phyloP scores from a whole-genome alignment of 2,329 filamentous ascomycete genomes.

The Monosporascus ibericus region DNA sequence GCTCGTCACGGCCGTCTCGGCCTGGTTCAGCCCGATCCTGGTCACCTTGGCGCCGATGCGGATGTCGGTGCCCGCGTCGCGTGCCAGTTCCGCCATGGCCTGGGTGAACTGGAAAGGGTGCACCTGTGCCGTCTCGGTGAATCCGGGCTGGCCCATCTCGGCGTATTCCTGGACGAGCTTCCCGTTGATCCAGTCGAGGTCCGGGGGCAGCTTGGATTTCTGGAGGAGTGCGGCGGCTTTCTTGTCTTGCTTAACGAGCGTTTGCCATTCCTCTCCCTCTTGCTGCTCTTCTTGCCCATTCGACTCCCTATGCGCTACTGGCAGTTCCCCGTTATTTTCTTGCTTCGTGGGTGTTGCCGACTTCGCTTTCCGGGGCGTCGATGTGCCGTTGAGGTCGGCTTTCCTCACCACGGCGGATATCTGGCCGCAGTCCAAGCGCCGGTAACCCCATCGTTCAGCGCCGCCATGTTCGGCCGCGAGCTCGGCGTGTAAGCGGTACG shows the following conservation, averaged over 20 bases:
- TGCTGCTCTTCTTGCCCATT: conserved; percentile 10
- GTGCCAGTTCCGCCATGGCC: conserved; percentile 70
- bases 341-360: background rate
- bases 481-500: conserved; percentile 75
- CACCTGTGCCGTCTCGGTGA: conserved; percentile 81
- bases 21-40: conserved; percentile 49
- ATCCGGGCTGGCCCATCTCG: conserved; percentile 67
- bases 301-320: background rate
- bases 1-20: conserved; percentile 45
- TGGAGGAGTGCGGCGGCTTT: conserved; percentile 41
- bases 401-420: conserved; percentile 31
- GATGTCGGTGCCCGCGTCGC: conserved; percentile 62
- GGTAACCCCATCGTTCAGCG: conserved; percentile 77
- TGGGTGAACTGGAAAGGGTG: conserved; percentile 90
- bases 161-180: conserved; percentile 65
- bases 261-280: conserved; percentile 48
- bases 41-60: conserved; percentile 62
- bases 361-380: conserved; percentile 12
- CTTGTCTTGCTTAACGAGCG: conserved; percentile 53
- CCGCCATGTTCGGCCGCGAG: conserved; percentile 81
- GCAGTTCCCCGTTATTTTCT: conserved; percentile 5
- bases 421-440: conserved; percentile 67
- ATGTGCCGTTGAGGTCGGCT: conserved; percentile 29
- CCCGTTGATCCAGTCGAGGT: conserved; percentile 78
- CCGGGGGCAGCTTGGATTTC: conserved; percentile 60